Conservation (phyloP, 306 rosid genomes). For the Ormosia semicastrata region DNA sequence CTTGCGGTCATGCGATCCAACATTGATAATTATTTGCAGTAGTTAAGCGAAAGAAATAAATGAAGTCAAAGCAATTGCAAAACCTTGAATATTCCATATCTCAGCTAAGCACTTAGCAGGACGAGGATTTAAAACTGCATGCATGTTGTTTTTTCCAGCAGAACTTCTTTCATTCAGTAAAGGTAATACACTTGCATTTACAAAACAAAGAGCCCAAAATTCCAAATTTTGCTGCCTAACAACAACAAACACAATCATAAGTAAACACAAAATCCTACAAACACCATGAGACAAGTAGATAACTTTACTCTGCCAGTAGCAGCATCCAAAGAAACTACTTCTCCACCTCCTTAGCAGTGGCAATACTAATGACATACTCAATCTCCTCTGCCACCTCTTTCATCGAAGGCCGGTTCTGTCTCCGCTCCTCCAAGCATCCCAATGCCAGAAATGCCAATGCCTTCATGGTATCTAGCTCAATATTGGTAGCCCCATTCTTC, state of each 20-base stretch:
- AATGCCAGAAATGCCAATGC: conserved; percentile 71
- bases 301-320: neutral
- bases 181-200: neutral
- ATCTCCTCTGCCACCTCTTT: conserved; percentile 76
- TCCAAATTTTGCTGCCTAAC: conserved; percentile 11
- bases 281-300: neutral
- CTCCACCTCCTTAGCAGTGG: conserved; percentile 38
- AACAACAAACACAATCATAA: neutral
- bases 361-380: conserved; percentile 65
- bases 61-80: neutral
- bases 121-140: neutral
- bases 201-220: conserved; percentile 17
- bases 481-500: conserved; percentile 46
- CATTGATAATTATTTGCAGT: neutral
- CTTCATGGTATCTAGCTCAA: conserved; percentile 75
- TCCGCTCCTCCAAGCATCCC: conserved; percentile 75
- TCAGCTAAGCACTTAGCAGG: neutral
- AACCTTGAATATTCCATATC: neutral
- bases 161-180: neutral
- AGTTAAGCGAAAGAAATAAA: neutral
- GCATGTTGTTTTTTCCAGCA: neutral
- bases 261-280: neutral
- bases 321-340: conserved; percentile 16
- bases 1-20: neutral
- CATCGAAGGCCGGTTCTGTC: conserved; percentile 90